These are phyloP conservation scores for Nannochloropsis granulata DNA, from an alignment of 108 stramenopile genomes.

Conservation along the genomic window DNA sequence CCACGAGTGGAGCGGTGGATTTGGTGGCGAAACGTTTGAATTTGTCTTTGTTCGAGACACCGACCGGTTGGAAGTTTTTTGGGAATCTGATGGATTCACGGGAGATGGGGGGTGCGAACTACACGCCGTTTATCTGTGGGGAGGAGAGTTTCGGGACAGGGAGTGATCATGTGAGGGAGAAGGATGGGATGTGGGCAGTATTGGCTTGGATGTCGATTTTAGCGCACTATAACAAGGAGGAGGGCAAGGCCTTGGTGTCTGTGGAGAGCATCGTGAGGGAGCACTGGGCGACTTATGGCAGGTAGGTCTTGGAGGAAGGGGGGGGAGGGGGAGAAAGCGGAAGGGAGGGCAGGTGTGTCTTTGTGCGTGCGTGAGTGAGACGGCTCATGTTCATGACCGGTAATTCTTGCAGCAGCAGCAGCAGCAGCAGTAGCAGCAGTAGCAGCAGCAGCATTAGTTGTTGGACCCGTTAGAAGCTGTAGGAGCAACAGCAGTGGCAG, in stretches of 20 bases:
- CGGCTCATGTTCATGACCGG: no score
- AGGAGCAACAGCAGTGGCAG: no score
- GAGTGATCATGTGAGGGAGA: conserved; percentile 94
- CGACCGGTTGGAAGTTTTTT: conserved; percentile 99
- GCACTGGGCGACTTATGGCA: conserved; percentile 91
- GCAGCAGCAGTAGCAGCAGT: no score
- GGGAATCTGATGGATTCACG: conserved; percentile 99
- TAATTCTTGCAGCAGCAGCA: no score
- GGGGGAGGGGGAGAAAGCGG: neutral
- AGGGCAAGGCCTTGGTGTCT: conserved; percentile 54
- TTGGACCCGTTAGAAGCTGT: no score
- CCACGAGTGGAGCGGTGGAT: conserved; percentile 95
- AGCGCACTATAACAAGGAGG: conserved; percentile 63
- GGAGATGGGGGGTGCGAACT: conserved; percentile 62
- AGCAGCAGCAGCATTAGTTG: no score
- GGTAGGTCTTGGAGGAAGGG: conserved; percentile 7
- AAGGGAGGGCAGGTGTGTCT: neutral
- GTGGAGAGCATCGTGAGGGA: conserved; percentile 85
- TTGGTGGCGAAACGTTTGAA: conserved; percentile 76
- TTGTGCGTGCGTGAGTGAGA: no score
- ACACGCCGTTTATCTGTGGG: conserved; percentile 98
- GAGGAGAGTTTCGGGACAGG: conserved; percentile 99
- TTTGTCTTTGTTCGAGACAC: conserved; percentile 87
- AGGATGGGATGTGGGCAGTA: conserved; percentile 99
- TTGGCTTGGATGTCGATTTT: conserved; percentile 94